Conservation (phyloP, 2,329 filamentous ascomycete genomes). For the Epichloe uncinata region DNA sequence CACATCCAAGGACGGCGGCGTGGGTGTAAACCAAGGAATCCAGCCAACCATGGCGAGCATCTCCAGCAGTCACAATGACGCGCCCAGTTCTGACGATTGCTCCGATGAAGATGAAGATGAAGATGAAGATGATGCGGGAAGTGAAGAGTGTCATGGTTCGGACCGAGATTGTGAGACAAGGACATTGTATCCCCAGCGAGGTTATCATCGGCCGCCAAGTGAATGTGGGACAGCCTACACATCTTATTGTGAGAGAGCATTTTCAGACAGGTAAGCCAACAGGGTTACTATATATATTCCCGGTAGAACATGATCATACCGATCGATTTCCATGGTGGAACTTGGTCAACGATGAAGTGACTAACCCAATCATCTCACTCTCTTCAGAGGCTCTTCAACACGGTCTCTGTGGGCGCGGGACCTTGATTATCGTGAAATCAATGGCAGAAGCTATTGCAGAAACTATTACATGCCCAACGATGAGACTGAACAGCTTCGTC, state of each 20-base stretch:
- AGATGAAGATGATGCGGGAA: not conserved
- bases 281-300: too few species aligned
- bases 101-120: constrained; percentile 8
- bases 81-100: constrained; percentile 6
- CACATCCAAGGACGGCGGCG: constrained; percentile 11
- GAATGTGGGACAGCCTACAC: constrained; percentile 23
- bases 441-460: constrained; percentile 49
- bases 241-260: constrained; percentile 14
- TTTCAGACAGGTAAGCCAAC: constrained; percentile 27
- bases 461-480: constrained; percentile 56
- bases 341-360: not conserved
- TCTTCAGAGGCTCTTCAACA: constrained; percentile 28
- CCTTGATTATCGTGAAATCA: constrained; percentile 44
- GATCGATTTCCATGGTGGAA: too few species aligned
- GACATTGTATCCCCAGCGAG: constrained; percentile 30
- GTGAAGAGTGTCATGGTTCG: constrained; percentile 13
- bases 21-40: constrained; percentile 18
- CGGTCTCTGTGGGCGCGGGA: constrained; percentile 36
- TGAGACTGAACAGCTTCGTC: constrained; percentile 48
- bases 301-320: too few species aligned
- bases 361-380: not conserved
- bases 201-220: constrained; percentile 24
- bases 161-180: constrained; percentile 23
- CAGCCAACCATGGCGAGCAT: constrained; percentile 26
- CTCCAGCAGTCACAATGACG: constrained; percentile 20